A percentile compares a stretch with the other conserved stretches of the same genome.
These are phyloP conservation scores for Tripterygium wilfordii DNA, from an alignment of 177 flowering plant genomes.

Conservation along the genomic window DNA sequence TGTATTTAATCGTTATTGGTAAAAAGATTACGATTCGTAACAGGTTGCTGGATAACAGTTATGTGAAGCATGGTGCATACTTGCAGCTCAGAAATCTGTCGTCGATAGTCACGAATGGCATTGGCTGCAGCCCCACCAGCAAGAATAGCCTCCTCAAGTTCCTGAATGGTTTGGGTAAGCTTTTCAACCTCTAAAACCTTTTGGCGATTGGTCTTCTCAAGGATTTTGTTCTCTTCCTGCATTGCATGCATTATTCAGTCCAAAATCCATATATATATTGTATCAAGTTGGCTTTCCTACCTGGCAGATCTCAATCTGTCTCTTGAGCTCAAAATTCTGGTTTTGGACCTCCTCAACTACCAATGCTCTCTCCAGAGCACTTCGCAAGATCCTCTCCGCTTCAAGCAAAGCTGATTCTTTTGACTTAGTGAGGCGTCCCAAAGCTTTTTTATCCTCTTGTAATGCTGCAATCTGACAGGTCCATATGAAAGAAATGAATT, in stretches of 20 bases:
- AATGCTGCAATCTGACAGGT: conserved; percentile 48
- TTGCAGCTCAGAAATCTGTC: conserved; percentile 66
- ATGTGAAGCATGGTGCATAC: conserved; percentile 32
- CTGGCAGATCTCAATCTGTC: conserved; percentile 90
- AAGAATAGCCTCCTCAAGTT: conserved; percentile 86
- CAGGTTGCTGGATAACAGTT: no score
- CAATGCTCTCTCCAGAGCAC: conserved; percentile 85
- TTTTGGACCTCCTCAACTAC: conserved; percentile 95
- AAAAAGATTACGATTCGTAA: no score
- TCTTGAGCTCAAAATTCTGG: conserved; percentile 72
- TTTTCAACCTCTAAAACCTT: conserved; percentile 83
- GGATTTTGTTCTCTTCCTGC: conserved; percentile 89
- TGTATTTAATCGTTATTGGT: no score
- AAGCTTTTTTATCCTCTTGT: conserved; percentile 81
- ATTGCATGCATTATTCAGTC: not conserved
- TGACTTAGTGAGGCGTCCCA: conserved; percentile 71
- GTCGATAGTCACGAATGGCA: conserved; percentile 41
- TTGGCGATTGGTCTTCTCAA: conserved; percentile 81
- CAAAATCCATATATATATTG: not conserved
- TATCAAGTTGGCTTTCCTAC: conserved; percentile 38
- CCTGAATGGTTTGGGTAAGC: conserved; percentile 72
- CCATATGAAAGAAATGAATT: not conserved
- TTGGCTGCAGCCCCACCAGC: conserved; percentile 9
- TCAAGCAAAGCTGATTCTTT: conserved; percentile 86
- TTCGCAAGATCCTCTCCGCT: conserved; percentile 75